Conservation (phyloP, 73 alveolate species). For the Symbiodinium natans region DNA sequence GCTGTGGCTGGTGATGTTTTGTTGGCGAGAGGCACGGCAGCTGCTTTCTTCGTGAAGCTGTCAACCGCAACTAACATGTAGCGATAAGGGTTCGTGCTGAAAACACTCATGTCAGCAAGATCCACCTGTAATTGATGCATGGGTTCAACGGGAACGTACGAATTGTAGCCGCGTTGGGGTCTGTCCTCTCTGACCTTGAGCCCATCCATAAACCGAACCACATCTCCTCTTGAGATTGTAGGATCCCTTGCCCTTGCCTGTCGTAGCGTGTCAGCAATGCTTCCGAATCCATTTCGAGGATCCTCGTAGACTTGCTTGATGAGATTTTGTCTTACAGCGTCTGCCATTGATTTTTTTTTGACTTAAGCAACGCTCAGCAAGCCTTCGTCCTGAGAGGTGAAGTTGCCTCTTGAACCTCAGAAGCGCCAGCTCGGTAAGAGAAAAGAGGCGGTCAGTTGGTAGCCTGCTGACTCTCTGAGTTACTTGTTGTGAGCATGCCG, state of each 20-base stretch:
- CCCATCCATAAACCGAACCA: neutral
- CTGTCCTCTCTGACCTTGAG: neutral
- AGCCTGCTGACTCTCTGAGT: too few relatives aligned
- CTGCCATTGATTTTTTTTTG: too few relatives aligned
- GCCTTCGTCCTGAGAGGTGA: too few relatives aligned
- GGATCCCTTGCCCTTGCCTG: neutral
- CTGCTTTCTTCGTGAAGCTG: neutral
- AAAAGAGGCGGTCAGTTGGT: too few relatives aligned
- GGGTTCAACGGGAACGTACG: neutral
- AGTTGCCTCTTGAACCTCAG: too few relatives aligned
- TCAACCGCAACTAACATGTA: slow-evolving; percentile 4
- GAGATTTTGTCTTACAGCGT: neutral
- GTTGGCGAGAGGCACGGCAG: neutral
- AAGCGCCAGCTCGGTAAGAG: too few relatives aligned
- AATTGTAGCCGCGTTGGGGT: neutral
- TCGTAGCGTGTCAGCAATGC: neutral
- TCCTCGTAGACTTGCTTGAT: slow-evolving; percentile 10
- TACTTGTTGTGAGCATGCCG: too few relatives aligned
- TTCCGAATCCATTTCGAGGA: neutral
- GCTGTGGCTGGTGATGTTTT: neutral
- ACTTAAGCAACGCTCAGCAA: too few relatives aligned
- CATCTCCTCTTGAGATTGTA: neutral
- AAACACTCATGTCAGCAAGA: neutral
- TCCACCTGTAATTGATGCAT: neutral
- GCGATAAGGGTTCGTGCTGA: neutral